Base-by-base conservation (phyloP, 164 flowering plant species). In the Dillenia suffruticosa region DNA sequence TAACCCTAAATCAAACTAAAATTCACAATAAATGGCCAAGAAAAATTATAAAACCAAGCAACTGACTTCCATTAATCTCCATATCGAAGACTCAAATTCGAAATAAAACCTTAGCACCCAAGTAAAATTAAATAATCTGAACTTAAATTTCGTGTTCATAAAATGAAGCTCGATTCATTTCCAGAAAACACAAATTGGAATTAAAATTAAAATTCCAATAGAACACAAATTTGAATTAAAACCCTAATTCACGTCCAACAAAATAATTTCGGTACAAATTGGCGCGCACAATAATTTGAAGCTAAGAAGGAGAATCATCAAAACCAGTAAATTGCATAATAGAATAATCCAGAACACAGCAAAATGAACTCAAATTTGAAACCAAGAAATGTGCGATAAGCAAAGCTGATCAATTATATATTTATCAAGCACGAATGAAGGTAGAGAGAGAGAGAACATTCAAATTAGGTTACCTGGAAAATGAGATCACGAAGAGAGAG, bases 1-100 rank as follows among this genome's bases (percentile, higher is more conserved):
- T 19, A 19, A 19, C 64, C 44, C n/a, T 22, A 54, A 26, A 43
- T 54, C 70, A 49, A 49, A 49, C 9, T 49, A 49, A 49, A 49
- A 16, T 16, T 3, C 51, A 49, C 6, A 49, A 49, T 19, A 19
- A 19, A 19, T 19, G 22, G 6, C 6, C 9, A 49, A 16, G 12
- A 9, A 14, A 49, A 49, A 16, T 16, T 0, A 49, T 49, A 49
- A 49, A 9, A 8, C 12, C 15, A 49, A 13, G 49, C 10, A 47
- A 1, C 13, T 12, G 15, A 11, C 51, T 19, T 19, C 49, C 49
- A 47, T 13, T 46, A 49, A 49, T 12, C 4, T 3, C 51, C 51
- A 49, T 12, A 49, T 9, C 12, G 12, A 9, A 49, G n/a, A 49
- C n/a, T 13, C 51, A 9, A 49, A 9, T 49, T 9, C 9, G 15